These are phyloP conservation scores for Ceratobasidium sp. DNA, from an alignment of 1,284 basidiomycete species.

Conservation along the genomic window DNA sequence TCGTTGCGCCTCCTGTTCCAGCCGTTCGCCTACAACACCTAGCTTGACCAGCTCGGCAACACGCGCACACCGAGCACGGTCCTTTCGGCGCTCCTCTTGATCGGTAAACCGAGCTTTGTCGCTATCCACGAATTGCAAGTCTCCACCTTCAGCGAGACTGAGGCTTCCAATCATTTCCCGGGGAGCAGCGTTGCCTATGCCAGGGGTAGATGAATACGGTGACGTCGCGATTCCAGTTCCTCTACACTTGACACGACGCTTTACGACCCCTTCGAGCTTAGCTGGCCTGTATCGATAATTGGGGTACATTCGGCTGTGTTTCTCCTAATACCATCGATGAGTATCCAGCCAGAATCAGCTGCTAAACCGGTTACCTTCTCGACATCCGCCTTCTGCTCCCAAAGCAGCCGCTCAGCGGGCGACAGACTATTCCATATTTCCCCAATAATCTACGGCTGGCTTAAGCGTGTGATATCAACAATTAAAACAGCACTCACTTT, in stretches of 20 bases:
- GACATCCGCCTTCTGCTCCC: slow-evolving; percentile 49
- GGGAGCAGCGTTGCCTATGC: slow-evolving; percentile 2
- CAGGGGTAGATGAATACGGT: slow-evolving; percentile 17
- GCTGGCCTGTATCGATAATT: slow-evolving; percentile 42
- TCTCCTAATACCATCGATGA: slow-evolving; percentile 24
- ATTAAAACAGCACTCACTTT: not conserved
- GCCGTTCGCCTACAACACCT: slow-evolving; percentile 20
- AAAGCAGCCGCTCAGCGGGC: slow-evolving; percentile 42
- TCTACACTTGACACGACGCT: slow-evolving; percentile 37
- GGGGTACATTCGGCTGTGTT: slow-evolving; percentile 50
- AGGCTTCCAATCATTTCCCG: slow-evolving; percentile 14
- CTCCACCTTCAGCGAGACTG: not conserved
- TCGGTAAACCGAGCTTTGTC: slow-evolving; percentile 12
- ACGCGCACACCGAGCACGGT: slow-evolving; percentile 22
- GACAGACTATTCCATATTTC: slow-evolving; percentile 41
- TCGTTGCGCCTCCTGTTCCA: slow-evolving; percentile 25
- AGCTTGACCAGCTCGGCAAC: slow-evolving; percentile 19
- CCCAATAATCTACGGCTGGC: slow-evolving; percentile 44
- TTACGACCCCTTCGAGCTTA: slow-evolving; percentile 26
- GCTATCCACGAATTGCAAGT: not conserved
- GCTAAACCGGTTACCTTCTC: slow-evolving; percentile 47
- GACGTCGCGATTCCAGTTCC: not conserved
- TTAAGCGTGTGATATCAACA: not conserved
- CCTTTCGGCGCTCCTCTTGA: slow-evolving; percentile 31
- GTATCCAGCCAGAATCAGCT: not conserved